Conservation (phyloP, 192 early-diverging fungal genomes). For the Backusella psychrophila region DNA sequence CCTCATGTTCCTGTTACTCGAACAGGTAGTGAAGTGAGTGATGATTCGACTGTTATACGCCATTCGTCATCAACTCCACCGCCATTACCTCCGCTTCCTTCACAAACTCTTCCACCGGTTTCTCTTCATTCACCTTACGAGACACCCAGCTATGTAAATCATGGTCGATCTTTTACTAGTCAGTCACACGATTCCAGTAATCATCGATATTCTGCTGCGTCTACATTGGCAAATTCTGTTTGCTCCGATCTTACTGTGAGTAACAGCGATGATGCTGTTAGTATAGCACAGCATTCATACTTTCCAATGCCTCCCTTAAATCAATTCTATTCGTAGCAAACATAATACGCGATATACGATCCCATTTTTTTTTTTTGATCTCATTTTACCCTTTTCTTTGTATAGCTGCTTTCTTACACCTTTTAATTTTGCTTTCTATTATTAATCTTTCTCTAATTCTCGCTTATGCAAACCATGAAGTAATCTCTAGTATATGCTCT, state of each 20-base stretch:
- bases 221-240: slow-evolving; percentile 6
- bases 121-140: slow-evolving; percentile 5
- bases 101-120: not conserved
- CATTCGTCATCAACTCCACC: not conserved
- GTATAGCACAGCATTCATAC: not conserved
- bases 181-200: not conserved
- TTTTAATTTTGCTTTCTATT: not conserved
- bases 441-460: not conserved
- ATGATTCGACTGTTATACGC: not conserved
- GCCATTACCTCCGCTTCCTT: not conserved
- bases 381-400: not conserved
- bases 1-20: not conserved
- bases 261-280: not conserved
- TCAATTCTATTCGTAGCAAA: not conserved
- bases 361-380: not conserved
- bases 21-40: slow-evolving; percentile 9
- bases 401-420: not conserved
- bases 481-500: not conserved
- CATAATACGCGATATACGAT: not conserved
- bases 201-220: not conserved
- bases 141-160: not conserved
- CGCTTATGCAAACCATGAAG: not conserved
- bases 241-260: not conserved
- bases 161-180: not conserved
- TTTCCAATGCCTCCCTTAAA: not conserved